Evolutionary conservation across 495 filamentous ascomycete genomes (phyloP).

Genomic region (Aspergillus ostianus): DNA sequence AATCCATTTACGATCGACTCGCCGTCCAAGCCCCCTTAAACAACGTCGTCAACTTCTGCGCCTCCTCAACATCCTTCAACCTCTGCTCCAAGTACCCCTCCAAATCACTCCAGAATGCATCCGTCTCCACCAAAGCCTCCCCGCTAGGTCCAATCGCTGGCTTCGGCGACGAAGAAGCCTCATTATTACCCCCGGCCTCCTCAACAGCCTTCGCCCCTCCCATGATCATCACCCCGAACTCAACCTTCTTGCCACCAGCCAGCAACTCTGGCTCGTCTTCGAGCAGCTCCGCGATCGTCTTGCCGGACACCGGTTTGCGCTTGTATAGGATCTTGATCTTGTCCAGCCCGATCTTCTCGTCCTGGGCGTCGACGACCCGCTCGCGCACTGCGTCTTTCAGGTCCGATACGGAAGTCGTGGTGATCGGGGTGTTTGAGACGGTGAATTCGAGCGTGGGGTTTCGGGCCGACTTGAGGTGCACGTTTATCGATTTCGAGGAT

Average conservation of each 20-base stretch:
- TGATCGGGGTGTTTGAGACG: slow-evolving; percentile 55
- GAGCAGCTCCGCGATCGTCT: slow-evolving; percentile 52
- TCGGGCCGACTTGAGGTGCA: slow-evolving; percentile 71
- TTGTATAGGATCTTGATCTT: slow-evolving; percentile 82
- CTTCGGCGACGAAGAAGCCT: slow-evolving; percentile 34
- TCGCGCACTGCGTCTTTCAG: slow-evolving; percentile 62
- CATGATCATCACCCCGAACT: slow-evolving; percentile 86
- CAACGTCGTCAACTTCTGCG: slow-evolving; percentile 57
- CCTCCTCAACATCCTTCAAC: slow-evolving; percentile 68
- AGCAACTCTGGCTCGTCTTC: slow-evolving; percentile 40
- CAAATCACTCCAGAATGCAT: slow-evolving; percentile 87
- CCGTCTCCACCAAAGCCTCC: slow-evolving; percentile 58
- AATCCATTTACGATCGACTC: slow-evolving; percentile 17
- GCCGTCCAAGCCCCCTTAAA: slow-evolving; percentile 70
- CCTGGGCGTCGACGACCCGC: slow-evolving; percentile 40
- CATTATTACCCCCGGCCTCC: slow-evolving; percentile 29
- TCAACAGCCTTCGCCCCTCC: slow-evolving; percentile 50
- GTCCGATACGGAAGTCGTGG: slow-evolving; percentile 66
- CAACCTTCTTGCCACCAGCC: slow-evolving; percentile 48
- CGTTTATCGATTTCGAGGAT: slow-evolving; percentile 49
- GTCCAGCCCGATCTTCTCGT: slow-evolving; percentile 43
- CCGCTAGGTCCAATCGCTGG: slow-evolving; percentile 57
- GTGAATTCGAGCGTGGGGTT: slow-evolving; percentile 65
- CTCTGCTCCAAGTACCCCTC: slow-evolving; percentile 75
- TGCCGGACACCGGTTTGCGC: slow-evolving; percentile 73